Evolutionary conservation across 106 monocot genomes (phyloP), one percentile per base, ranked within the genome.

Genomic region (Dendrobium officinale): DNA sequence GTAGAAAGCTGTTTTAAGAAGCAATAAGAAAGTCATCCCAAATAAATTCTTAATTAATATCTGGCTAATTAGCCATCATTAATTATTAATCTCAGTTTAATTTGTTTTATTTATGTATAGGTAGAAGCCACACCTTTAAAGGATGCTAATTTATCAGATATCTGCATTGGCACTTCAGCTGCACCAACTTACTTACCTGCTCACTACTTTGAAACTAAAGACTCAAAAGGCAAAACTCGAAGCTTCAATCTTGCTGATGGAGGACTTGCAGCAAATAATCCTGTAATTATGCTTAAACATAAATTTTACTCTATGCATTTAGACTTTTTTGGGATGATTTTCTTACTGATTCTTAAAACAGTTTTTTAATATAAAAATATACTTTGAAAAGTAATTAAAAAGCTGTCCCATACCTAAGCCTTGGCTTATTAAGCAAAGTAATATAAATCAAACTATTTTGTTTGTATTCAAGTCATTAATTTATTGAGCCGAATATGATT

Each of bases 121-220:
- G 82, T 64, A n/a, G 85, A 79, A 24, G 54, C 4, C 1, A 41
- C 55, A 1, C 77, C 72, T 2, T 67, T 54, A 0, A 72, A 82
- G 81, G 77, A 89, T 44, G 85, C 87, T 61, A 55, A 72, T 42
- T 79, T 91, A 24, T 87, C 86, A 0, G 91, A 91, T 72, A 73
- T 91, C 7, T 91, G 91, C 77, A 89, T 91, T 6, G 67, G 81
- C 58, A 87, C 91, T 3, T 87, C 88, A 0, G 91, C 91, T 48
- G 88, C 91, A 4, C 90, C 90, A 1, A 90, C 90, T 1, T 90
- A 87, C 79, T 84, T 92, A 64, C 92, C 92, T 0, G 84, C 89
- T 29, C 89, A 92, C 55, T 79, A 83, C 73, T 92, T 92, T 42
- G 78, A 83, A 64, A 84, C 82, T 2, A 82, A 80, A 47, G 80